Conservation (phyloP, 495 filamentous ascomycete species). For the Penicillium robsamsonii region DNA sequence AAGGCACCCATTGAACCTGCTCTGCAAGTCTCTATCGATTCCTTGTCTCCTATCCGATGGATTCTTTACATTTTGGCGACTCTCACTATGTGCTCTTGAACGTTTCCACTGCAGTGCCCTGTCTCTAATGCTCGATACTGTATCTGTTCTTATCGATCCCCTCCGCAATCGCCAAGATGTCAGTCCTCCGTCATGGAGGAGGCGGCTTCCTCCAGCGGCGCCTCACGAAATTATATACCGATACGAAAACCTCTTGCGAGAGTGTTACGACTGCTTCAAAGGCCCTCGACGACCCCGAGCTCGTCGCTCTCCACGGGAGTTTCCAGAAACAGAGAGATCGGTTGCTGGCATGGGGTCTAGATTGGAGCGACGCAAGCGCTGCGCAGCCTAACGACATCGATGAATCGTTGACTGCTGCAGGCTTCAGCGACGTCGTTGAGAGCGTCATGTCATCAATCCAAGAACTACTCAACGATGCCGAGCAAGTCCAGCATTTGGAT, state of each 20-base stretch:
- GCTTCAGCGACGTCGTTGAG: conserved; percentile 79
- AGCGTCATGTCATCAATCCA: conserved; percentile 90
- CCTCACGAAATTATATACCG: conserved; percentile 85
- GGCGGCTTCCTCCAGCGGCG: conserved; percentile 57
- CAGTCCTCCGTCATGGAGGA: conserved; percentile 47
- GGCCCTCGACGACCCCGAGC: conserved; percentile 52
- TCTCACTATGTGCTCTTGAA: conserved; percentile 23
- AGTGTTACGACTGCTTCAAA: conserved; percentile 72
- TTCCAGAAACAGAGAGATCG: conserved; percentile 59
- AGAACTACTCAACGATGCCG: conserved; percentile 80
- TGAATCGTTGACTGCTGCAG: conserved; percentile 77
- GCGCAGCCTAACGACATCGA: conserved; percentile 76
- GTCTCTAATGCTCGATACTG: conserved; percentile 10
- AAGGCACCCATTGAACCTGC: conserved; percentile 27
- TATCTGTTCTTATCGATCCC: conserved; percentile 25
- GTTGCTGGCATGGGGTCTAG: conserved; percentile 82
- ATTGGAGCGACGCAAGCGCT: conserved; percentile 76
- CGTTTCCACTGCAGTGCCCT: background rate
- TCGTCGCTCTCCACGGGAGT: conserved; percentile 54
- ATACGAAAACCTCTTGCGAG: conserved; percentile 86
- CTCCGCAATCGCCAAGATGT: conserved; percentile 41
- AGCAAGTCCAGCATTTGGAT: conserved; percentile 65
- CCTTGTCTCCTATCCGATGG: conserved; percentile 11
- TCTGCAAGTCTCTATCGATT: conserved; percentile 5
- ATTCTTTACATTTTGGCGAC: conserved; percentile 7